phyloP scores from a whole-genome alignment of 495 filamentous ascomycete genomes.

The Penicillium diatomitis region DNA sequence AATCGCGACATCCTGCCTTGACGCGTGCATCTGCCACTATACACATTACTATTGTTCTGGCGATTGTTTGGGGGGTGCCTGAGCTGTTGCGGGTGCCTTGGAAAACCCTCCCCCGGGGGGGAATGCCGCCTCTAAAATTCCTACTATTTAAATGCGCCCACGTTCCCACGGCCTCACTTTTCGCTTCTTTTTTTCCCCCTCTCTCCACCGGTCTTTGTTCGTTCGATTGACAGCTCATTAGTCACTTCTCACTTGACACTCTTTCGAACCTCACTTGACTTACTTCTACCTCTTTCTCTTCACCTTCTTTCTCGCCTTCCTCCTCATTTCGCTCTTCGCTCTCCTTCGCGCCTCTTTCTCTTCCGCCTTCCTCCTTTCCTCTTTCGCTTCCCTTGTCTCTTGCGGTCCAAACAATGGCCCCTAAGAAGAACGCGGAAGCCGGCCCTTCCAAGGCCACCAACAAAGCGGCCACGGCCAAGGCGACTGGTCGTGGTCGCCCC shows the following conservation, averaged over 20 bases:
- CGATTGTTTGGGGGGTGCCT: too few relatives aligned
- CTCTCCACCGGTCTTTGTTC: background rate
- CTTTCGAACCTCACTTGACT: too few relatives aligned
- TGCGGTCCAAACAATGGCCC: constrained; percentile 19
- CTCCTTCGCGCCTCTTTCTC: background rate
- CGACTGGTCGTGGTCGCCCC: constrained; percentile 6
- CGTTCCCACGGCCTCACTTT: constrained; percentile 4
- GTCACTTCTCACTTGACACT: too few relatives aligned
- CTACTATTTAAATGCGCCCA: constrained; percentile 7
- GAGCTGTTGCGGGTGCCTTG: too few relatives aligned
- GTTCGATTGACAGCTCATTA: too few relatives aligned
- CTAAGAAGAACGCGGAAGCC: constrained; percentile 19
- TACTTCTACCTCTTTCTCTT: too few relatives aligned
- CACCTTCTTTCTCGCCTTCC: constrained; percentile 6
- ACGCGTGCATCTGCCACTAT: too few relatives aligned
- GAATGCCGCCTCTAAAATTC: constrained; percentile 11
- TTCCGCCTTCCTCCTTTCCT: constrained; percentile 8
- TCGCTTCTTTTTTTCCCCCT: constrained; percentile 8
- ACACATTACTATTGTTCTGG: too few relatives aligned
- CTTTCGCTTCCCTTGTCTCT: constrained; percentile 2
- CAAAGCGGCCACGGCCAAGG: constrained; percentile 1
- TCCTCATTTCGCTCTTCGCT: constrained; percentile 1
- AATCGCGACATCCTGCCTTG: too few relatives aligned
- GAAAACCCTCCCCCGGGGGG: background rate
- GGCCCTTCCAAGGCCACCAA: constrained; percentile 2